Percentiles rank a stretch among this genome's conserved stretches.
phyloP scores from a whole-genome alignment of 2,329 filamentous ascomycete genomes.

The Aureobasidium sp. region DNA sequence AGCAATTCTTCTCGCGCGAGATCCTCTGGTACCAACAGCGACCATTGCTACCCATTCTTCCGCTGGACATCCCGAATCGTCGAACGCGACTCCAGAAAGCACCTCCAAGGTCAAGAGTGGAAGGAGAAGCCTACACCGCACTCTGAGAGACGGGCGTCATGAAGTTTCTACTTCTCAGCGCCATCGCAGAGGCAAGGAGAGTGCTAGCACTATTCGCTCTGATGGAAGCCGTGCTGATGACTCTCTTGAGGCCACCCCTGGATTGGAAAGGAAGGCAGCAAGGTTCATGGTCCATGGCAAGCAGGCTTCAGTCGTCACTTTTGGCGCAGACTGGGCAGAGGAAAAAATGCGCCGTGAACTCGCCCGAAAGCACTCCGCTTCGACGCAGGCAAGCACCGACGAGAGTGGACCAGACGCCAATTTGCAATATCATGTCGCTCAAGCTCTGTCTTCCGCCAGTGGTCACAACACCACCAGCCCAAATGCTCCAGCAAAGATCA shows the following conservation, averaged over 20 bases:
- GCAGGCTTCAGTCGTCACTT: conserved; percentile 95
- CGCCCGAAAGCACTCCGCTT: neutral
- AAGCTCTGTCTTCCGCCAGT: neutral
- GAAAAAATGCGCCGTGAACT: conserved; percentile 29
- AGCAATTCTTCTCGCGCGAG: conserved; percentile 7
- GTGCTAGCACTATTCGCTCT: conserved; percentile 48
- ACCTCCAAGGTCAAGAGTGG: conserved; percentile 47
- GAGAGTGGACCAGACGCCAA: conserved; percentile 12
- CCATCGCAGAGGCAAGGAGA: conserved; percentile 70
- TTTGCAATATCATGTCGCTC: conserved; percentile 1
- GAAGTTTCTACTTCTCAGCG: conserved; percentile 48
- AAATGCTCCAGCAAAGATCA: neutral
- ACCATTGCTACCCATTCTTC: conserved; percentile 15
- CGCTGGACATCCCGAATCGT: neutral
- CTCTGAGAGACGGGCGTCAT: conserved; percentile 59
- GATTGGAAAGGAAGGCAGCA: conserved; percentile 69
- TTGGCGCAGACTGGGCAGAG: conserved; percentile 81
- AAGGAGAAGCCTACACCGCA: conserved; percentile 81
- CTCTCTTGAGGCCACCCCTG: conserved; percentile 50
- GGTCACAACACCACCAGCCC: neutral
- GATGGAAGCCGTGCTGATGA: conserved; percentile 45
- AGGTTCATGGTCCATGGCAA: conserved; percentile 97
- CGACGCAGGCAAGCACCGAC: neutral
- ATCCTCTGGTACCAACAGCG: conserved; percentile 6
- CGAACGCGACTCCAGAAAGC: conserved; percentile 21